Base-by-base conservation (phyloP, 352 stramenopile species). In the Phytophthora pluvialis region DNA sequence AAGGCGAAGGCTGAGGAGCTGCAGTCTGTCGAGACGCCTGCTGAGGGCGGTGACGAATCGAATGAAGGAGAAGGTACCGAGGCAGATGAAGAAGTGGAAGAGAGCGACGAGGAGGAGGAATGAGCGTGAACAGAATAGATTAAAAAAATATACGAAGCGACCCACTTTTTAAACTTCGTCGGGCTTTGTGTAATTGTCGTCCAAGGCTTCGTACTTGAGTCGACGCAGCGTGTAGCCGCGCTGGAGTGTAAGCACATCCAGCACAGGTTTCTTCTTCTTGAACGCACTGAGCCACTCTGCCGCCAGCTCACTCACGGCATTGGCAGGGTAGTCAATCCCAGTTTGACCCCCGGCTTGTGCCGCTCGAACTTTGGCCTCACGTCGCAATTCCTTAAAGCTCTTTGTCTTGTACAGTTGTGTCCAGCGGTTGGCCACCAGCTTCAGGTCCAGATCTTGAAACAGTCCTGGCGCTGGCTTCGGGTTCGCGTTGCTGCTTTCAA, bases 401-500 rank as follows among this genome's bases (percentile, higher is more conserved):
- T 82, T 85, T 18, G 47, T 39, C 32, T 62, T 71, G 42, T 85
- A 91, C 13, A 86, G 32, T 33, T 78, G 60, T 18, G 83, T 79
- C 78, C 80, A 91, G 31, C 53, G 71, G 56, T 90, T 91, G 2
- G 71, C 60, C 1, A 78, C 6, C 4, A 72, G 38, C 57, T 91
- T 90, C 13, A 77, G 31, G 28, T 80, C 48, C 7, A 91, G 26
- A 5, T 70, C 31, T 16, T 73, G 51, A 5, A 49, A 12, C 25
- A 87, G 44, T 38, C 3, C 51, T 32, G 12, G 18, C 15, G 32
- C 0, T 6, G 68, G 16, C 4, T 21, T 49, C 1, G 32, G 45
- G 8, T 60, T 46, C 5, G 28, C 18, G 13, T 10, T 26, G 12
- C n/a, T 36, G 16, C 28, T 52, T 43, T 55, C 46, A 40, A 53